phyloP scores from a whole-genome alignment of 805 yeast species.

The Saturnispora silvae region DNA sequence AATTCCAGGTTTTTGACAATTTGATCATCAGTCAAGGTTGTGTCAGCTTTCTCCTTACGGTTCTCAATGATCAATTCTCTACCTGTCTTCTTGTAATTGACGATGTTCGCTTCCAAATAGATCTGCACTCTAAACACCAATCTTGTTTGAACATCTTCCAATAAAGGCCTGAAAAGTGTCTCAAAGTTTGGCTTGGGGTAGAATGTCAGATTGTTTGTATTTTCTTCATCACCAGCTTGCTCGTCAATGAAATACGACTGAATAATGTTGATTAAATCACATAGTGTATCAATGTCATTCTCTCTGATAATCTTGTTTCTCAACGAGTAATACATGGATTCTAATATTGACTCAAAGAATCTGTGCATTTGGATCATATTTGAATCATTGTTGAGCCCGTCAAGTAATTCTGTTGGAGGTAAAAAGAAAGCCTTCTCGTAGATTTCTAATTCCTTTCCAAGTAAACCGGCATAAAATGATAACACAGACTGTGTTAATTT shows the following conservation, averaged over 20 bases:
- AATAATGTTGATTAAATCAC: slow-evolving; percentile 64
- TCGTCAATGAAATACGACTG: slow-evolving; percentile 60
- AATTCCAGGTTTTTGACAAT: slow-evolving; percentile 6
- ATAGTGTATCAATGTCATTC: slow-evolving; percentile 50
- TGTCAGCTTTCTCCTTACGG: slow-evolving; percentile 14
- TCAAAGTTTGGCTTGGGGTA: slow-evolving; percentile 36
- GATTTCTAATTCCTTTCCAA: slow-evolving; percentile 50
- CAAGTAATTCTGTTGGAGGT: slow-evolving; percentile 16
- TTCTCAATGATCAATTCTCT: slow-evolving; percentile 58
- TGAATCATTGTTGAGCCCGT: slow-evolving; percentile 18
- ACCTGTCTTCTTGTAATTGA: slow-evolving; percentile 52
- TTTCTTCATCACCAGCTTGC: slow-evolving; percentile 22
- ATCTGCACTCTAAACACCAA: slow-evolving; percentile 70
- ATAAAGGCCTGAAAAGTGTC: slow-evolving; percentile 55
- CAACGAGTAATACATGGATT: slow-evolving; percentile 65
- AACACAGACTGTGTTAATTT: slow-evolving; percentile 54
- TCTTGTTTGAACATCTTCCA: slow-evolving; percentile 70
- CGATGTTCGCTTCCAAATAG: slow-evolving; percentile 58
- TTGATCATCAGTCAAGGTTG: slow-evolving; percentile 6
- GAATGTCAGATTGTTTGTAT: slow-evolving; percentile 10
- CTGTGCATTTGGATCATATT: slow-evolving; percentile 32
- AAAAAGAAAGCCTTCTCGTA: slow-evolving; percentile 43
- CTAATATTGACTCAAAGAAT: slow-evolving; percentile 55
- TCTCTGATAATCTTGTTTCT: slow-evolving; percentile 64
- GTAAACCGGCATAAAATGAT: slow-evolving; percentile 46